Base-by-base conservation (phyloP, 164 flowering plant species). In the Tetrastigma voinierianum region DNA sequence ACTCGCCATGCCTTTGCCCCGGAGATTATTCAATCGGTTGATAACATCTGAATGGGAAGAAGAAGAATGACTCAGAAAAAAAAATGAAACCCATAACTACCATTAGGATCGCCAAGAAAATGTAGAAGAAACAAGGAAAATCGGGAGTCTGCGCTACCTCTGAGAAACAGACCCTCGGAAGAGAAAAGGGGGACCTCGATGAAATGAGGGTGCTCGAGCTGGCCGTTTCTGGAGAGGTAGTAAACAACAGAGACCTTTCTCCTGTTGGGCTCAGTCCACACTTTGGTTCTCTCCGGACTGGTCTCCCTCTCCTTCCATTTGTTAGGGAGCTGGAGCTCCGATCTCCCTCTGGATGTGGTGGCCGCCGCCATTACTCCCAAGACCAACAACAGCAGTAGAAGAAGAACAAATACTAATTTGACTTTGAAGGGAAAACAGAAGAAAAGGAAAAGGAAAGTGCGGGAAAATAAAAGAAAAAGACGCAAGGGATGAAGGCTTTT, bases 191-290 rank as follows among this genome's bases (percentile, higher is more conserved):
- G 81, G 47, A 92, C 96, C 64, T 95, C 99, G 74, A 92, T 86
- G 85, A 90, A 93, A 79, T 92, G 99, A 15, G 99, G 98, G 57
- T 95, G 95, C 54, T 95, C 95, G 14, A 93, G 97, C 67, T 87
- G 93, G 23, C 99, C 97, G 57, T 90, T 89, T 23, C 90, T 72
- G 12, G 84, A 82, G 52, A 92, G 86, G 57, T 93, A 92, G 77
- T 95, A 95, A 56, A 95, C 88, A n/a, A 95, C 96, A 4, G 89
- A 74, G 11, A 92, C 90, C 76, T 71, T 82, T 32, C 79, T 76
- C 24, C 76, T 77, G 2, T 46, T 66, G 21, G 78, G 73, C 58
- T 78, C 79, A 13, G 51, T 64, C 74, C 82, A 73, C 10, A 77
- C 65, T 64, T 48, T 75, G 70, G 72, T 77, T 19, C 79, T 61